These are phyloP conservation scores for Raphanus sativus DNA, from an alignment of 345 rosid genomes.

Conservation along the genomic window DNA sequence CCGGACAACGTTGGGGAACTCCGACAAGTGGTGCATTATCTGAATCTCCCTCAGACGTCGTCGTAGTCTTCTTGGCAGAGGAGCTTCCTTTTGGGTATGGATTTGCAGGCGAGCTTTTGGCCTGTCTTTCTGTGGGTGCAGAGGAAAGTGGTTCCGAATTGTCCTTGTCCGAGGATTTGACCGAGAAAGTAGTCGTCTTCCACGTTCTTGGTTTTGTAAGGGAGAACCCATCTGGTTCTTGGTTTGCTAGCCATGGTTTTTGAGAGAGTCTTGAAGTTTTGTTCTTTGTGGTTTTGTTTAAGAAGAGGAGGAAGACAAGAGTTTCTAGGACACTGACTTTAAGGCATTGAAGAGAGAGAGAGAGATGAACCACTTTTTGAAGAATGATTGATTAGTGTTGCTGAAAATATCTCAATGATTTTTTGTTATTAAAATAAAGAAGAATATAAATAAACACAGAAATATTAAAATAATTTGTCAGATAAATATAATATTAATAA, in stretches of 20 bases:
- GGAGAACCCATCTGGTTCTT: slow-evolving; percentile 42
- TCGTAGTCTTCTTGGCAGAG: slow-evolving; percentile 69
- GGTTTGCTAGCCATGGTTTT: slow-evolving; percentile 28
- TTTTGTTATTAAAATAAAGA: background rate
- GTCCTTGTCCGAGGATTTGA: slow-evolving; percentile 69
- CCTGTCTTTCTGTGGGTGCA: slow-evolving; percentile 57
- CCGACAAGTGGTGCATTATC: slow-evolving; percentile 84
- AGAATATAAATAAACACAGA: background rate
- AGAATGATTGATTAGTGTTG: slow-evolving; percentile 17
- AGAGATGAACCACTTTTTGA: slow-evolving; percentile 7
- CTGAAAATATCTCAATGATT: background rate
- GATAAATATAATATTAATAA: background rate
- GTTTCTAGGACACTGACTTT: slow-evolving; percentile 32
- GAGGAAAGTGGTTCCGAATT: slow-evolving; percentile 72
- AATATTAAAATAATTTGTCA: background rate
- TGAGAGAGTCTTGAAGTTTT: background rate
- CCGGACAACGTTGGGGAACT: slow-evolving; percentile 61
- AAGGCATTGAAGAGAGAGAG: slow-evolving; percentile 7
- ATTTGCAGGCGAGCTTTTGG: slow-evolving; percentile 63
- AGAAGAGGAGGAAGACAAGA: slow-evolving; percentile 11
- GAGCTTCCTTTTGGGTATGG: slow-evolving; percentile 78
- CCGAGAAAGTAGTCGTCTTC: slow-evolving; percentile 52
- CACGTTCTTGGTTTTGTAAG: slow-evolving; percentile 33
- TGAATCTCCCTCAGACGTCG: slow-evolving; percentile 85
- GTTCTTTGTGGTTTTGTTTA: background rate